Base-by-base conservation (phyloP, 2,329 filamentous ascomycete genomes). In the Ambrosiella xylebori region DNA sequence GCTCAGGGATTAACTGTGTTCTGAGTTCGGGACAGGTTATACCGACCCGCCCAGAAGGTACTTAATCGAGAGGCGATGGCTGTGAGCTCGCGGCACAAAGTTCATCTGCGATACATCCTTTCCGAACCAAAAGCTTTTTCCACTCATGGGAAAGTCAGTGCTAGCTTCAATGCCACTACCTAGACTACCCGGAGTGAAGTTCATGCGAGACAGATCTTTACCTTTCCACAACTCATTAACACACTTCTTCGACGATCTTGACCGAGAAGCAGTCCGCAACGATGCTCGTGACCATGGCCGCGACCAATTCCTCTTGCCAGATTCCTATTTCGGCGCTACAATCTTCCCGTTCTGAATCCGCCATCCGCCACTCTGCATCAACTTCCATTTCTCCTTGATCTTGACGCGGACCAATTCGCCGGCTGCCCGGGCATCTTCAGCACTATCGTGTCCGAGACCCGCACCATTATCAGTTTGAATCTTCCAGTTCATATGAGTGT, bases 371-470 rank as follows among this genome's bases (percentile, higher is more conserved):
- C 71, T 69, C 68, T 80, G 76, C 74, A 93, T 73, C 38, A 71
- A 69, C 61, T 76, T 79, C 87, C 88, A 95, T 61, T 81, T 76
- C 57, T 84, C 76, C 56, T 74, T 76, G 5, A 94, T 76, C 68
- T 82, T 86, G 54, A 81, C 75, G 52, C 85, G 74, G 0, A 95
- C 86, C 56, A 98, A 69, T 61, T 97, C 89, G 0, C 91, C 93
- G 0, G 94, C 91, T 0, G 90, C 87, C 52, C 84, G 78, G 0
- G 93, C 88, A 66, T 98, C 93, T 68, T 98, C 93, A 35, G 84
- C 85, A 35, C 88, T 95, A 71, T 98, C 93, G 68, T 98, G 93
- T 17, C 72, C 64, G 17, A 73, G 68, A 50, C 71, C 68, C 2
- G 68, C 70, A 0, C 69, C 70, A 35, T 58, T 44, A 49, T 83